Evolutionary conservation across 495 filamentous ascomycete genomes (phyloP), one percentile per base, ranked within the genome.

Genomic region (Oidiodendron maius): DNA sequence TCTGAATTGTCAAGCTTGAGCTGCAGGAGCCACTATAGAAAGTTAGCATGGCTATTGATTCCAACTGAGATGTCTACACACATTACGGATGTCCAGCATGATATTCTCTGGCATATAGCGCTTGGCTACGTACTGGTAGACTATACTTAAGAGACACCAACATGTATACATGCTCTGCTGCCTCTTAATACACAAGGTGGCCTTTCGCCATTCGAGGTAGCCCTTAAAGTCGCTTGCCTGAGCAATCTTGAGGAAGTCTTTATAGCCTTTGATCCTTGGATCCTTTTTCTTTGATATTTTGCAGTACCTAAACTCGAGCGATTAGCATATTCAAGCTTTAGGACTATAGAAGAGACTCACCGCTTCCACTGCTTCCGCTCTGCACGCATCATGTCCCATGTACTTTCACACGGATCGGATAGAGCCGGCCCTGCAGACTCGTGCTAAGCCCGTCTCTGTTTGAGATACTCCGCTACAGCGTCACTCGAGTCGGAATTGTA

Each of bases 1-100:
- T 50, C 39, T 24, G 39, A 50, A 34, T 50, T 37, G 39, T 50
- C 17, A 23, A 50, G 47, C 21, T 25, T 39, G 28, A 50, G 17
- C 21, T 9, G 6, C 4, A 39, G 47, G 21, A 50, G 40, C 47
- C 23, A 50, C 47, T 50, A 30, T 43, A 34, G 28, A 20, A 18
- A 10, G 32, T 43, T 34, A 50, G 37, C 2, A 35, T 13, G 5
- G 15, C 28, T 43, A 34, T 25, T n/a, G 15, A 18, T 38, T 6
- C 8, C 15, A 21, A 24, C 21, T 18, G 16, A 35, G 39, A 34
- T 28, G 18, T 22, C 11, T 12, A 50, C 15, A 21, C 9, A 50
- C 47, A 21, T 50, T 50, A 44, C 25, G 22, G 38, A 50, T 50
- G 25, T 50, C 39, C 15, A 25, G 30, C 39, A 50, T 21, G 20